Percentiles rank a stretch among this genome's conserved stretches.
phyloP scores from a whole-genome alignment of 2,329 filamentous ascomycete species.

The Verticillium dahliae region DNA sequence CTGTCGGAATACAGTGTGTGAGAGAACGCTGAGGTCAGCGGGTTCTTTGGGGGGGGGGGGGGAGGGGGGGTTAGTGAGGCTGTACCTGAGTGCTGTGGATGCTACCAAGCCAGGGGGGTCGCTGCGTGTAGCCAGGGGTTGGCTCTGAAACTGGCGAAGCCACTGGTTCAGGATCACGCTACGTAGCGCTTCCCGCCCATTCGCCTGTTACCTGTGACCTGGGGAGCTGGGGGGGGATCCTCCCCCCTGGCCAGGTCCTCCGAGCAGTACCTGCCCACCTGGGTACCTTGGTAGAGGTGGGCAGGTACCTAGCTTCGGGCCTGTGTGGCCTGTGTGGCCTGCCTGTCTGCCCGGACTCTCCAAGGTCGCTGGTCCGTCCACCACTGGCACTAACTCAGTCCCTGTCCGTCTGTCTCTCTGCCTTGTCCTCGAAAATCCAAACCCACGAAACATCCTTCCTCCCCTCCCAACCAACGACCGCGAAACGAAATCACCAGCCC shows the following conservation, averaged over 20 bases:
- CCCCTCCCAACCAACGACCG: neutral
- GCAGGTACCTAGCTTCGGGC: too few relatives aligned
- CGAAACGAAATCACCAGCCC: neutral
- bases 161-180: conserved; percentile 1
- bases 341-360: neutral
- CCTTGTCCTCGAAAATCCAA: neutral
- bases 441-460: neutral
- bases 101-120: neutral
- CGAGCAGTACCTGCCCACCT: too few relatives aligned
- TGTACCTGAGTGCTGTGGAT: neutral
- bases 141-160: conserved; percentile 1
- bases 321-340: neutral
- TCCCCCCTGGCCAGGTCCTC: too few relatives aligned
- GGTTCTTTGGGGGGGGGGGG: neutral
- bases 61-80: neutral
- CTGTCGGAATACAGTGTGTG: neutral
- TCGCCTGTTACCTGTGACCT: neutral
- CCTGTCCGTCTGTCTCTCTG: neutral
- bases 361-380: neutral
- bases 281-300: too few relatives aligned
- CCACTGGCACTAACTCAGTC: neutral
- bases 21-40: neutral
- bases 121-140: conserved; percentile 1
- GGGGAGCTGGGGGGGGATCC: neutral
- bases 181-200: conserved; percentile 2